Percentiles rank a stretch among this genome's conserved stretches.
Conservation (phyloP, 352 stramenopile species). For the Halophytophthora polymorphica region DNA sequence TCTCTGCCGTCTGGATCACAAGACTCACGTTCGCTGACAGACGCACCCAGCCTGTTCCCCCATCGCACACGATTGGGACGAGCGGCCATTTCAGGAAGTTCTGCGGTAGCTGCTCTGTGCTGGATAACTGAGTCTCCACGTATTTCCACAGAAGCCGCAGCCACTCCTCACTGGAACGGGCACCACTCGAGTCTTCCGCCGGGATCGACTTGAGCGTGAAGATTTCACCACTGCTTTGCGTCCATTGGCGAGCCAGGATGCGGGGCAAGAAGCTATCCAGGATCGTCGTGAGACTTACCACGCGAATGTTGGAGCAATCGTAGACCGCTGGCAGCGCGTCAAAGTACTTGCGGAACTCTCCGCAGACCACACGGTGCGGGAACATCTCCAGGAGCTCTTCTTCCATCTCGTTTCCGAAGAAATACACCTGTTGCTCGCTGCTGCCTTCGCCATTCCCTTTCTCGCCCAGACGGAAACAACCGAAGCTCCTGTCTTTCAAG, state of each 20-base stretch:
- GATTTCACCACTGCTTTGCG: conserved; percentile 19
- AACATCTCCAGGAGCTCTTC: conserved; percentile 47
- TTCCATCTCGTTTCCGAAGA: conserved; percentile 45
- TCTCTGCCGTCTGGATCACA: conserved; percentile 25
- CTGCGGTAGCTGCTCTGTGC: conserved; percentile 19
- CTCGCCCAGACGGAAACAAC: conserved; percentile 23
- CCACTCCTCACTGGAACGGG: conserved; percentile 36
- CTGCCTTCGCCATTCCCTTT: conserved; percentile 4
- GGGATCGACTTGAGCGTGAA: conserved; percentile 22
- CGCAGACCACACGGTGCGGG: conserved; percentile 32
- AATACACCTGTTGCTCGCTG: conserved; percentile 21
- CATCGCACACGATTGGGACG: conserved; percentile 28
- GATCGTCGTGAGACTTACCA: conserved; percentile 29
- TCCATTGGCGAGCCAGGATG: conserved; percentile 34
- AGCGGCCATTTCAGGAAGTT: conserved; percentile 41
- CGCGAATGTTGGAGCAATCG: conserved; percentile 42
- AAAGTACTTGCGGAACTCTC: conserved; percentile 43
- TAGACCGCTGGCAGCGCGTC: conserved; percentile 40
- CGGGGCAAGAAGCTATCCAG: conserved; percentile 40
- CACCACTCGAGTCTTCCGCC: not conserved
- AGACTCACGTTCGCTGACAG: conserved; percentile 29
- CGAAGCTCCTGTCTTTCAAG: conserved; percentile 43
- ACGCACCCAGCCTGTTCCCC: conserved; percentile 32
- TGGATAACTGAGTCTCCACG: conserved; percentile 34
- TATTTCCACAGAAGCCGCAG: conserved; percentile 50